Base-by-base conservation (phyloP, 106 monocot genomes). In the Platanthera zijinensis region DNA sequence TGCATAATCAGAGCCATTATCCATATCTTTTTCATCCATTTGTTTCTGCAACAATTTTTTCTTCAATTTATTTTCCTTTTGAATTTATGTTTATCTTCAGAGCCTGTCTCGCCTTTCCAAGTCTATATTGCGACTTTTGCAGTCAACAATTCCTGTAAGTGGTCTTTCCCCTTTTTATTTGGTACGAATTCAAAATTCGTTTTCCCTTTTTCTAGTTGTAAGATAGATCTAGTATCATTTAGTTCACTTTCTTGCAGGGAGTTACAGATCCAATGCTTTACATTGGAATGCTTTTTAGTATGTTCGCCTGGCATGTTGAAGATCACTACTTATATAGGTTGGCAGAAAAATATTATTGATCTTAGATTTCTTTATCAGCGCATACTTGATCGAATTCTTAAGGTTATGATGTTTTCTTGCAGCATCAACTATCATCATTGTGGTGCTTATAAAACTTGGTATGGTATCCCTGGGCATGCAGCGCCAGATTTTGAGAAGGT, bases 261-360 rank as follows among this genome's bases (percentile, higher is more conserved):
- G 93, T 96, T 63, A 96, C 96, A 22, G 93, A 96, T 74, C 96
- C 96, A 52, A 96, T 96, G 93, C 89, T 96, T 68, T 96, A 96
- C 81, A 96, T 96, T 51, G 96, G 96, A 56, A 96, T 96, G 96
- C 87, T 96, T 52, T 96, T 96, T 79, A 96, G 96, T 75, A 90
- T 96, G 90, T 96, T 93, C 79, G 92, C 96, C 39, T 96, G 96
- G 96, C 96, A 93, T 82, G 96, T 96, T 14, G 96, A 96, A 87
- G 96, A 96, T 81, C 96, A 96, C 78, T 96, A 90, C 76, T 75
- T 97, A 25, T 97, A 97, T 81, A 96, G 96, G 96, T 93, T 84
- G 7, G 50, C 21, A 45, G 6, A 32, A 10, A n/a, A 70, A 59
- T 61, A 28, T 47, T 64, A 21, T 77, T 49, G 50, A 59, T 50